These are phyloP conservation scores for Dacryopinax spathularia DNA, from an alignment of 768 basidiomycete species.

Conservation along the genomic window DNA sequence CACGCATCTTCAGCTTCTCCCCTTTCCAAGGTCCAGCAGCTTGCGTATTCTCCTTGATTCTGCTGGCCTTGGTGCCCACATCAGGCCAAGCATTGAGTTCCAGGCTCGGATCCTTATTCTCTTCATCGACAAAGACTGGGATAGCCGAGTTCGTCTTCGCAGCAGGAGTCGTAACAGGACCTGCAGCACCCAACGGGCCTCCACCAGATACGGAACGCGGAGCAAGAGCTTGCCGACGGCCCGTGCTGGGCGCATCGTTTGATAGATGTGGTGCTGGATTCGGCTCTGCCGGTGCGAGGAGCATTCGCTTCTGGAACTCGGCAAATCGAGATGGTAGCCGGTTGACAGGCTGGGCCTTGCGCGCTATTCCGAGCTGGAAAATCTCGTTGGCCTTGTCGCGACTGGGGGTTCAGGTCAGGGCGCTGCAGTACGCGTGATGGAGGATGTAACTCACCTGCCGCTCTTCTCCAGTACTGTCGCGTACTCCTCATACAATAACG, in stretches of 20 bases:
- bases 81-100: slow-evolving; percentile 27
- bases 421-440: background rate
- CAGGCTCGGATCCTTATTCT: slow-evolving; percentile 7
- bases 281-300: slow-evolving; percentile 26
- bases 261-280: slow-evolving; percentile 12
- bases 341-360: slow-evolving; percentile 67
- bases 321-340: slow-evolving; percentile 67
- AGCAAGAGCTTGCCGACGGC: slow-evolving; percentile 13
- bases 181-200: slow-evolving; percentile 26
- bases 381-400: slow-evolving; percentile 63
- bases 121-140: slow-evolving; percentile 23
- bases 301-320: slow-evolving; percentile 53
- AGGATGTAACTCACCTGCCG: slow-evolving; percentile 46
- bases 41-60: slow-evolving; percentile 29
- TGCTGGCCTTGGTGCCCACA: slow-evolving; percentile 28
- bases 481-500: slow-evolving; percentile 83
- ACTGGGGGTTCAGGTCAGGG: slow-evolving; percentile 31
- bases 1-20: slow-evolving; percentile 23
- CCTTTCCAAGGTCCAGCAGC: slow-evolving; percentile 29
- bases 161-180: slow-evolving; percentile 24
- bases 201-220: slow-evolving; percentile 15
- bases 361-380: slow-evolving; percentile 68
- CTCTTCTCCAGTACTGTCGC: slow-evolving; percentile 60
- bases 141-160: slow-evolving; percentile 17
- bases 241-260: slow-evolving; percentile 10